Conservation (phyloP, 768 basidiomycete genomes). For the Phaffia tasmanica region DNA sequence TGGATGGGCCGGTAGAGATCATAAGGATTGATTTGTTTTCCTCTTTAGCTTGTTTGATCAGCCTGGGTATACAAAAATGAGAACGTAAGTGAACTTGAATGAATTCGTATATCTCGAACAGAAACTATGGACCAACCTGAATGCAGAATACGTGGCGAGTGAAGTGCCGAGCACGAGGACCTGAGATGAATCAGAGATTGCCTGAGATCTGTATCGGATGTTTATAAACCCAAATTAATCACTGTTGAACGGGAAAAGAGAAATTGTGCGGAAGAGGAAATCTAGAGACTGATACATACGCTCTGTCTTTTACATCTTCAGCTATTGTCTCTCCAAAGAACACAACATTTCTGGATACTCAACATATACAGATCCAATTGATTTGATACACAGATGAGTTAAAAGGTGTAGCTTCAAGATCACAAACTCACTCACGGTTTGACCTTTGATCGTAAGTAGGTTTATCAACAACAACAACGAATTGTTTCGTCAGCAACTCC, state of each 20-base stretch:
- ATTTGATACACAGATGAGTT: background rate
- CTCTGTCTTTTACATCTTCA: constrained; percentile 52
- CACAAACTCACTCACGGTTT: no score
- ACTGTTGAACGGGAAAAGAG: constrained; percentile 19
- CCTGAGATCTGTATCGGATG: constrained; percentile 14
- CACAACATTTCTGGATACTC: background rate
- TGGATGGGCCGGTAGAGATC: constrained; percentile 76
- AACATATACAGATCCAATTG: no score
- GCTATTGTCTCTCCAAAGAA: constrained; percentile 67
- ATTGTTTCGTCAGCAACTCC: no score
- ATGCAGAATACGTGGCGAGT: constrained; percentile 86
- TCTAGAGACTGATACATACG: constrained; percentile 42
- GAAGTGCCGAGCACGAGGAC: constrained; percentile 79
- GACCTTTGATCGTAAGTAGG: background rate
- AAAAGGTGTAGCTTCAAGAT: no score
- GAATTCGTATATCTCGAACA: background rate
- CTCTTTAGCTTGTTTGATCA: constrained; percentile 68
- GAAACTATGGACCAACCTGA: constrained; percentile 46
- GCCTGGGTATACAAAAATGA: constrained; percentile 39
- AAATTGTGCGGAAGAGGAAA: background rate
- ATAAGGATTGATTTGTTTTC: constrained; percentile 65
- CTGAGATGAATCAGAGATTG: constrained; percentile 51
- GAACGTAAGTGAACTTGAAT: background rate
- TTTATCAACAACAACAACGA: background rate
- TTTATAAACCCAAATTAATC: background rate